Evolutionary conservation across 257 asterid genomes (phyloP).

Genomic region (Fraxinus pennsylvanica): DNA sequence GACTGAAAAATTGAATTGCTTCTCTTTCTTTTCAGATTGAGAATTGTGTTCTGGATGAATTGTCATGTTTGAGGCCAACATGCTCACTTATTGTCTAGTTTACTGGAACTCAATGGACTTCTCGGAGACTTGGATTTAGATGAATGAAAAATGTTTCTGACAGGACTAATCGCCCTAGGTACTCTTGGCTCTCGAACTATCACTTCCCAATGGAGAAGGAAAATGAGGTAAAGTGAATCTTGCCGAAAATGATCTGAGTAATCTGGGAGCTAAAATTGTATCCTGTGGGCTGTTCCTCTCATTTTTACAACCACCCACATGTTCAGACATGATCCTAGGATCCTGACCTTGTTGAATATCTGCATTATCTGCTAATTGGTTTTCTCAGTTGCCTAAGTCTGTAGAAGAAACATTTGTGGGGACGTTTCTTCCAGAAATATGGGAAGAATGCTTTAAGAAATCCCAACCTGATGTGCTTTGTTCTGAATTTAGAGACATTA

Average conservation of each 20-base stretch:
- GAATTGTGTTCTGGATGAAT: conserved; percentile 22
- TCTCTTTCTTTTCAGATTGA: conserved; percentile 36
- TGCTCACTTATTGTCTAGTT: conserved; percentile 20
- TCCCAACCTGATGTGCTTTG: conserved; percentile 31
- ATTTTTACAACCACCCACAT: conserved; percentile 22
- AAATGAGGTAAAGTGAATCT: conserved; percentile 64
- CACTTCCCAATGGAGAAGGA: conserved; percentile 57
- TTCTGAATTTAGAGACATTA: conserved; percentile 44
- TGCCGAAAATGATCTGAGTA: conserved; percentile 66
- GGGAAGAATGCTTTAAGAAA: conserved; percentile 19
- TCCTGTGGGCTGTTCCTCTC: conserved; percentile 24
- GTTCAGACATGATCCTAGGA: conserved; percentile 31
- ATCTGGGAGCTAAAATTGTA: conserved; percentile 32
- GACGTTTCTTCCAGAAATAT: conserved; percentile 31
- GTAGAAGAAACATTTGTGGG: conserved; percentile 27
- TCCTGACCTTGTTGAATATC: conserved; percentile 28
- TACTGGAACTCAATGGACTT: conserved; percentile 45
- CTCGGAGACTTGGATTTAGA: conserved; percentile 62
- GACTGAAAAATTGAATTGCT: conserved; percentile 27
- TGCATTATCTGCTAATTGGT: conserved; percentile 14
- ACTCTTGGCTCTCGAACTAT: conserved; percentile 47
- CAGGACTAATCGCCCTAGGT: conserved; percentile 53
- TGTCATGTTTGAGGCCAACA: conserved; percentile 9
- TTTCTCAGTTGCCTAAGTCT: conserved; percentile 23
- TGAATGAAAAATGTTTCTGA: conserved; percentile 57